Conservation (phyloP, 2,329 filamentous ascomycete species). For the Cladophialophora psammophila region DNA sequence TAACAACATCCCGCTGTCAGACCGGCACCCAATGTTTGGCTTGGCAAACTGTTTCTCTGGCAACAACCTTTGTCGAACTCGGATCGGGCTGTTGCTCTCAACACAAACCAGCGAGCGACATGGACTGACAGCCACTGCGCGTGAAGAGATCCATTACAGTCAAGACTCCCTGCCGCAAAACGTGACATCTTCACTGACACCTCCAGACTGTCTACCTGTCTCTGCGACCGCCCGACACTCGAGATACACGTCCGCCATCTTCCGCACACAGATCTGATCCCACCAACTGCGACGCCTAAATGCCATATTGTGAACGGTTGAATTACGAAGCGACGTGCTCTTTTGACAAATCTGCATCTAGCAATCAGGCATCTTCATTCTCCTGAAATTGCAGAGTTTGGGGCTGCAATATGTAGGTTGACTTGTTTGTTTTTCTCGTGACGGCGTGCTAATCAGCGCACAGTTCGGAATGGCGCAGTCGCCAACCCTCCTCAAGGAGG, state of each 20-base stretch:
- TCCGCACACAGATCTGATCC: slow-evolving; percentile 13
- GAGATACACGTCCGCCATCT: slow-evolving; percentile 20
- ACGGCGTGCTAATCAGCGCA: slow-evolving; percentile 30
- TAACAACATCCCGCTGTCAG: background rate
- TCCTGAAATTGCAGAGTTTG: slow-evolving; percentile 28
- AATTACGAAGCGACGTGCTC: slow-evolving; percentile 5
- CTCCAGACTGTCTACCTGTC: background rate
- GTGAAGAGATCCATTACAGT: slow-evolving; percentile 13
- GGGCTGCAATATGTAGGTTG: slow-evolving; percentile 16
- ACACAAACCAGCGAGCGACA: slow-evolving; percentile 23
- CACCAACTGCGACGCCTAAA: slow-evolving; percentile 15
- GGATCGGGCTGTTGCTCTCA: slow-evolving; percentile 7
- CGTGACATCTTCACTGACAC: slow-evolving; percentile 11
- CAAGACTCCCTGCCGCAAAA: slow-evolving; percentile 2
- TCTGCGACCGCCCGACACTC: slow-evolving; percentile 5
- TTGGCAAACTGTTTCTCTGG: slow-evolving; percentile 18
- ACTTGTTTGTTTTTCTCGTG: slow-evolving; percentile 34
- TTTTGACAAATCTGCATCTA: background rate
- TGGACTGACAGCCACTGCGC: slow-evolving; percentile 9
- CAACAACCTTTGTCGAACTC: slow-evolving; percentile 8
- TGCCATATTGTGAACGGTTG: slow-evolving; percentile 27
- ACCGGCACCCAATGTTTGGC: background rate
- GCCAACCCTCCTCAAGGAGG: slow-evolving; percentile 32
- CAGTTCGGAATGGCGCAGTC: slow-evolving; percentile 37
- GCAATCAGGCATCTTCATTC: slow-evolving; percentile 21